These are phyloP conservation scores for Penicillium paneum DNA, from an alignment of 2,329 filamentous ascomycete species.

Conservation along the genomic window DNA sequence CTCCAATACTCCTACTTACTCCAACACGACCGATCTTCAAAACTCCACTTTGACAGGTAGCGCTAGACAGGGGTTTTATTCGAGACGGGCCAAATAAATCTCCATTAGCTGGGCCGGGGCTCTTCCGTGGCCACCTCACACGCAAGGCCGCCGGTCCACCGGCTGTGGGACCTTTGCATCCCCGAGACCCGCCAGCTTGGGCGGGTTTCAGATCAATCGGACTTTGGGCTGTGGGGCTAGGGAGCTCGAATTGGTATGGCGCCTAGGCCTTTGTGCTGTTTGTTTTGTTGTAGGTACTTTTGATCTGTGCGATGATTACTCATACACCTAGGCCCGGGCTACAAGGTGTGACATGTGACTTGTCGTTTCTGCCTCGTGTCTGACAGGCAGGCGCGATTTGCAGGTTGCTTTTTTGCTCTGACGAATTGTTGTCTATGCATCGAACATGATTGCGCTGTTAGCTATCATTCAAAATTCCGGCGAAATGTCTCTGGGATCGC, in stretches of 20 bases:
- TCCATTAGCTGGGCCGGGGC: not conserved
- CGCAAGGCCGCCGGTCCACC: slow-evolving; percentile 7
- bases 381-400: not conserved
- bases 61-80: slow-evolving; percentile 3
- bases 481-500: not conserved
- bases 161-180: slow-evolving; percentile 8
- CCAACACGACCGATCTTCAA: not conserved
- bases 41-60: not conserved
- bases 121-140: not conserved
- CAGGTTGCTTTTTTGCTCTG: not conserved
- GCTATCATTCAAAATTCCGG: not conserved
- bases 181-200: slow-evolving; percentile 8
- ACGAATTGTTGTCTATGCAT: not conserved
- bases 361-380: slow-evolving; percentile 2
- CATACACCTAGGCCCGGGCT: not conserved
- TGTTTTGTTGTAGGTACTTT: not conserved
- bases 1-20: not conserved
- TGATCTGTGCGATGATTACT: not conserved
- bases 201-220: slow-evolving; percentile 21
- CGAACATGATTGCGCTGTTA: not conserved
- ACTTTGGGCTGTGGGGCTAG: not conserved
- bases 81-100: not conserved
- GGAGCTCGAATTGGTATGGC: not conserved
- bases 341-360: not conserved
- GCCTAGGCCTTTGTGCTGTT: not conserved